Evolutionary conservation across 2,329 filamentous ascomycete genomes (phyloP), one percentile per base, ranked within the genome.

Genomic region (Celoporthe dispersa): DNA sequence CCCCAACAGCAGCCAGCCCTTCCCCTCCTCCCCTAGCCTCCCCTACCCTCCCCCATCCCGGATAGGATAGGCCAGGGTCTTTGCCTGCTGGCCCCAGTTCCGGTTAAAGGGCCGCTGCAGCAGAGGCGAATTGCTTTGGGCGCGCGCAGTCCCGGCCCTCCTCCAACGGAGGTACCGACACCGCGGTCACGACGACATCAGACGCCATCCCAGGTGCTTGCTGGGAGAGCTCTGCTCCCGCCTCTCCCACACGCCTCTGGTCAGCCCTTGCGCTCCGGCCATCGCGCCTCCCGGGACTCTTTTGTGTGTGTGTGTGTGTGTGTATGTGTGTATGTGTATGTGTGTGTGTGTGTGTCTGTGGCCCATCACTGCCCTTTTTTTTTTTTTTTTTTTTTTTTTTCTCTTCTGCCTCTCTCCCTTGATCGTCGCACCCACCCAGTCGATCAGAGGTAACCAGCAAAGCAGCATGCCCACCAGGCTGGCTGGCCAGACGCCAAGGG

Each of bases 51-150:
- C 44, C 25, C 19, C 51, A n/a, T 44, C n/a, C 31, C 41, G 33
- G 31, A 25, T 51, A 31, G n/a, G 57, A 28, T 41, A 66, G 35
- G 25, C 37, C 55, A 69, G 33, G 51, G 31, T n/a, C n/a, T 48
- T 22, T n/a, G 44, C 44, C n/a, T 31, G 53, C 55, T 60, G 63
- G 44, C 59, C 53, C 66, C 22, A 66, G 68, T 60, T 66, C 68
- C 63, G 63, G 66, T 68, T 62, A 59, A 68, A 53, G 53, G 68
- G 61, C 66, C 66, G 69, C 66, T 70, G 62, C 66, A 63, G 62
- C 66, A 63, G 60, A 62, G 41, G 66, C 19, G 35, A 59, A 39
- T 51, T 41, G 61, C 19, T 59, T 48, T 69, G 63, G 67, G 68
- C 60, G 69, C 28, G 25, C 28, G 41, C 62, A 41, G 67, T 66